These are phyloP conservation scores for Coemansia sp. DNA, from an alignment of 192 early-diverging fungal genomes.

Conservation along the genomic window DNA sequence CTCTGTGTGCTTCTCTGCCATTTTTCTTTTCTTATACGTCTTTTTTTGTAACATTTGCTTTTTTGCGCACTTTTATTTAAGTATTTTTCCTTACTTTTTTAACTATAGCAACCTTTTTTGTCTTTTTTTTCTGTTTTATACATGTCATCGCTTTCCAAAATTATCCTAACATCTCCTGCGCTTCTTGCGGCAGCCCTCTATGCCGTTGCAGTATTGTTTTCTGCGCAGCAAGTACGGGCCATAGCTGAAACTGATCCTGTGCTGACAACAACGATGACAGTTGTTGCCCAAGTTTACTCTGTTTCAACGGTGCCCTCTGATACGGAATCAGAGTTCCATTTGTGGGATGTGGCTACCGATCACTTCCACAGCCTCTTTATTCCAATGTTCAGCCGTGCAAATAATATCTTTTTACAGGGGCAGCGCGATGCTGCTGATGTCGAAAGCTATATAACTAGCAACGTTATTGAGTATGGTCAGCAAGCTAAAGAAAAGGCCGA, in stretches of 20 bases:
- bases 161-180: no score
- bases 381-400: slow-evolving; percentile 16
- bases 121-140: neutral
- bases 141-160: no score
- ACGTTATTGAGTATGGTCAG: slow-evolving; percentile 19
- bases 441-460: slow-evolving; percentile 17
- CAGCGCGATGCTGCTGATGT: slow-evolving; percentile 14
- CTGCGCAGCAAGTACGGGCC: neutral
- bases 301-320: no score
- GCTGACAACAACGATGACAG: slow-evolving; percentile 6
- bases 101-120: no score
- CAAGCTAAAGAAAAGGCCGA: slow-evolving; percentile 15
- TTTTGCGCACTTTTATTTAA: no score
- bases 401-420: slow-evolving; percentile 8
- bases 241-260: slow-evolving; percentile 23
- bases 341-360: slow-evolving; percentile 43
- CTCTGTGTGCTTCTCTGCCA: no score
- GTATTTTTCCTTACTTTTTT: no score
- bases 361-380: slow-evolving; percentile 22
- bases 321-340: slow-evolving; percentile 27
- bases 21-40: neutral
- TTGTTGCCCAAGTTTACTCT: slow-evolving; percentile 19
- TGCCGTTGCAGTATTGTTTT: neutral
- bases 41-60: no score
- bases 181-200: no score